Evolutionary conservation across 768 basidiomycete species (phyloP).

Genomic region (Podaxis carcinomalis): DNA sequence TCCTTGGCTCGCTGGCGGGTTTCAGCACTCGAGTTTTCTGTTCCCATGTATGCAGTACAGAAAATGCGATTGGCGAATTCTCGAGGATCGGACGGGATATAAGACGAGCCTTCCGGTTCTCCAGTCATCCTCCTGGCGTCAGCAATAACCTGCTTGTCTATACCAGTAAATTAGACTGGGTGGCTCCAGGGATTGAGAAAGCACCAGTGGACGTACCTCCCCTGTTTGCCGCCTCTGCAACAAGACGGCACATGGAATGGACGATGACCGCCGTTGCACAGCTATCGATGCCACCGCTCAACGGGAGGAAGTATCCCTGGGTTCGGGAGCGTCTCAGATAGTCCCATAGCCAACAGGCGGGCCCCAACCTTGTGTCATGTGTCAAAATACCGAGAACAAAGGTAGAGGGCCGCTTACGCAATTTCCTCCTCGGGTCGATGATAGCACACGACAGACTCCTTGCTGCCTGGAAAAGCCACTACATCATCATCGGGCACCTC

Average conservation of each 20-base stretch:
- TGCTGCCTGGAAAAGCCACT: conserved; percentile 31
- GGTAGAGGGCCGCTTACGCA: conserved; percentile 57
- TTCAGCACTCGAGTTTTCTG: conserved; percentile 88
- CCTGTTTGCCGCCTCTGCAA: conserved; percentile 68
- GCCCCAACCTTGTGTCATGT: conserved; percentile 64
- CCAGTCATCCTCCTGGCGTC: conserved; percentile 90
- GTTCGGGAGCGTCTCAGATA: conserved; percentile 91
- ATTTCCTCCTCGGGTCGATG: conserved; percentile 96
- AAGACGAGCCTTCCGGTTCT: conserved; percentile 74
- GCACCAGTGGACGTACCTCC: conserved; percentile 49
- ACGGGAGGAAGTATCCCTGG: conserved; percentile 92
- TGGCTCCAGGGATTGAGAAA: neutral
- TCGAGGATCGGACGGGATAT: conserved; percentile 80
- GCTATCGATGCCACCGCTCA: conserved; percentile 96
- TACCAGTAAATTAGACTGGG: neutral
- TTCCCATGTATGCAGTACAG: conserved; percentile 99
- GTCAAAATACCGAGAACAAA: neutral
- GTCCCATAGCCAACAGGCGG: conserved; percentile 99
- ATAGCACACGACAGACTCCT: conserved; percentile 54
- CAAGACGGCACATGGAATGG: conserved; percentile 93
- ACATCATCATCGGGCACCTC: conserved; percentile 52
- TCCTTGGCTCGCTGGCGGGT: conserved; percentile 85
- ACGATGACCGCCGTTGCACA: conserved; percentile 97
- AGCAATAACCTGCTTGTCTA: conserved; percentile 80
- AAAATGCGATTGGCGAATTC: conserved; percentile 88